These are phyloP conservation scores for Mycena amicta DNA, from an alignment of 768 basidiomycete species.

Conservation along the genomic window DNA sequence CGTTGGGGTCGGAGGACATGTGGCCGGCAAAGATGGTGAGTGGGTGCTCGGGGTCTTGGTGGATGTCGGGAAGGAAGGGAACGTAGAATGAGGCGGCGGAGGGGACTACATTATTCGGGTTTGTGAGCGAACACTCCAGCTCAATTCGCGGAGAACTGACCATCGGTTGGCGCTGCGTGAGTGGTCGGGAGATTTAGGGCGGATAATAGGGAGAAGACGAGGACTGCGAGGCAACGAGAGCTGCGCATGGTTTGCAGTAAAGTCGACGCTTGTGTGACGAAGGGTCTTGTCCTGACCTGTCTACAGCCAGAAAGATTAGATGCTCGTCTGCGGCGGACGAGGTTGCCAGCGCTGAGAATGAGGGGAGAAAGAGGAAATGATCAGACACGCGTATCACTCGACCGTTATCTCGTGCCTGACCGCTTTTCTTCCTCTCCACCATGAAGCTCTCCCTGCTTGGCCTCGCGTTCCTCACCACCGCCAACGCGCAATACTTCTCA, in stretches of 20 bases:
- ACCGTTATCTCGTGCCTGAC: slow-evolving; percentile 20
- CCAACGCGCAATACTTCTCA: slow-evolving; percentile 74
- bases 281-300: too few relatives aligned
- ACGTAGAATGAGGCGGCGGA: slow-evolving; percentile 88
- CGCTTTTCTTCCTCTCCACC: slow-evolving; percentile 15
- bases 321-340: too few relatives aligned
- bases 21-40: slow-evolving; percentile 87
- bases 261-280: too few relatives aligned
- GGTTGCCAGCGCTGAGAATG: too few relatives aligned
- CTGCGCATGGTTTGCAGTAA: slow-evolving; percentile 12
- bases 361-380: background rate
- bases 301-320: too few relatives aligned
- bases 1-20: slow-evolving; percentile 75
- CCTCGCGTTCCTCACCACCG: slow-evolving; percentile 37
- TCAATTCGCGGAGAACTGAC: slow-evolving; percentile 33
- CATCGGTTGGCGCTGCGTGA: slow-evolving; percentile 39
- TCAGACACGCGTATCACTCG: background rate
- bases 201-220: slow-evolving; percentile 11
- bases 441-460: slow-evolving; percentile 55
- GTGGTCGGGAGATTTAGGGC: slow-evolving; percentile 1
- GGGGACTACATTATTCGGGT: slow-evolving; percentile 48
- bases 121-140: too few relatives aligned
- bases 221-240: slow-evolving; percentile 17
- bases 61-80: slow-evolving; percentile 71
- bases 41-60: slow-evolving; percentile 69